Conservation (phyloP, 2,329 filamentous ascomycete genomes). For the Diaporthe eres region DNA sequence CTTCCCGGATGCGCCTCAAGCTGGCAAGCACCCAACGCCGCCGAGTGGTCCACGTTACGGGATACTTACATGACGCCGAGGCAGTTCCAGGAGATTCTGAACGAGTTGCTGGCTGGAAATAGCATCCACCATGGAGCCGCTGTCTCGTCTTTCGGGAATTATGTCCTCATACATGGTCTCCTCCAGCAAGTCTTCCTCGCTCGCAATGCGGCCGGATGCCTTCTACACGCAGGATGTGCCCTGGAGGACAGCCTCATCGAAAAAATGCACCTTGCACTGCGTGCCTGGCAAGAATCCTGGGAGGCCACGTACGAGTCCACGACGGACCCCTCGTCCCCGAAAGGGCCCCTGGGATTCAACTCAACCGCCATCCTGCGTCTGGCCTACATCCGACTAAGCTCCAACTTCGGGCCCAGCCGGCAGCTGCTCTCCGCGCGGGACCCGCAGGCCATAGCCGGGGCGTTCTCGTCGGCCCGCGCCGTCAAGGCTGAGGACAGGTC, state of each 20-base stretch:
- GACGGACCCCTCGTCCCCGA: slow-evolving; percentile 66
- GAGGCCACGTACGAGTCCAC: slow-evolving; percentile 66
- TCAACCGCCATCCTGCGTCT: slow-evolving; percentile 52
- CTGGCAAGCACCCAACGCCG: slow-evolving; percentile 66
- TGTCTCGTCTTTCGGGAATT: slow-evolving; percentile 1
- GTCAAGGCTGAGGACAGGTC: slow-evolving; percentile 52
- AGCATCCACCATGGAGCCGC: background rate
- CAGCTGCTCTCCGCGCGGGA: slow-evolving; percentile 52
- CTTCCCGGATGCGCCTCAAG: slow-evolving; percentile 68
- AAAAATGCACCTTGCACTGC: slow-evolving; percentile 61
- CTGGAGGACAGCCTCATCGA: slow-evolving; percentile 30
- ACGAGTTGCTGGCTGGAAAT: background rate
- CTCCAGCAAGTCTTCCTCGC: background rate
- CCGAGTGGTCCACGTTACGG: slow-evolving; percentile 58
- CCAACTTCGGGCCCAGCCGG: slow-evolving; percentile 49
- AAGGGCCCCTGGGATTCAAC: slow-evolving; percentile 67
- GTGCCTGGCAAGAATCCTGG: slow-evolving; percentile 67
- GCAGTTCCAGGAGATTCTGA: background rate
- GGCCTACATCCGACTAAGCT: slow-evolving; percentile 49
- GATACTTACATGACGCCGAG: slow-evolving; percentile 41
- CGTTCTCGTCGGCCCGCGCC: slow-evolving; percentile 32
- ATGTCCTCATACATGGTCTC: slow-evolving; percentile 2
- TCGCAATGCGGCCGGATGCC: background rate
- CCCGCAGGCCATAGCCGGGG: slow-evolving; percentile 36
- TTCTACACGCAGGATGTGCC: background rate